A percentile compares a stretch with the other conserved stretches of the same genome.
phyloP scores from a whole-genome alignment of 2,329 filamentous ascomycete genomes.

The Colletotrichum sp. region DNA sequence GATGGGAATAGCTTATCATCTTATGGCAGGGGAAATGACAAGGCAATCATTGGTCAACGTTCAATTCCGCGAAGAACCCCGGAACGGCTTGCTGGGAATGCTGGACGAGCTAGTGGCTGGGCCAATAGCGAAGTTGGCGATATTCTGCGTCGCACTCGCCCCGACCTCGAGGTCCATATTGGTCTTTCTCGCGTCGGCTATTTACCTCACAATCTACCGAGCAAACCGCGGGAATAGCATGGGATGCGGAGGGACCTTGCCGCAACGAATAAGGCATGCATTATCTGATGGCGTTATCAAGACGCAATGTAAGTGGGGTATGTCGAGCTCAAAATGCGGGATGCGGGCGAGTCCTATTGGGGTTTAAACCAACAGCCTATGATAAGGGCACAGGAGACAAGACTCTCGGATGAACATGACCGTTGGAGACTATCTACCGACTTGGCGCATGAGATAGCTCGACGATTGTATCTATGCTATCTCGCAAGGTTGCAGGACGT shows the following conservation, averaged over 20 bases:
- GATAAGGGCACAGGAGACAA: neutral
- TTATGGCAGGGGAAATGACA: neutral
- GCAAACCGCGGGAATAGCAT: neutral
- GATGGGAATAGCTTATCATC: neutral
- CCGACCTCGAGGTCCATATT: neutral
- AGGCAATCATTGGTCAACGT: neutral
- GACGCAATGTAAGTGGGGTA: slow-evolving; percentile 7
- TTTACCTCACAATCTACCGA: neutral
- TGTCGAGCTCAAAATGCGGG: neutral
- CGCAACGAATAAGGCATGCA: neutral
- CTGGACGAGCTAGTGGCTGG: neutral
- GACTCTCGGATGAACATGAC: neutral
- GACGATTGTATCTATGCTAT: neutral
- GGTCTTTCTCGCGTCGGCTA: neutral
- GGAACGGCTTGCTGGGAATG: neutral
- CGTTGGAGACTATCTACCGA: neutral
- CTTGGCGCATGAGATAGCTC: neutral
- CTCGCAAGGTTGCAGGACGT: neutral
- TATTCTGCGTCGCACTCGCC: neutral
- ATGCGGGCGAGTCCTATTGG: neutral
- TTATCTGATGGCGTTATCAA: slow-evolving; percentile 14
- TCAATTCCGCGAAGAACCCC: neutral
- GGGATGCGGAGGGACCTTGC: neutral
- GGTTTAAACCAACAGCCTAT: neutral
- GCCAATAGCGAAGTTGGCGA: neutral